Evolutionary conservation across 441 rosid genomes (phyloP).

Genomic region (Euphorbia corollata): DNA sequence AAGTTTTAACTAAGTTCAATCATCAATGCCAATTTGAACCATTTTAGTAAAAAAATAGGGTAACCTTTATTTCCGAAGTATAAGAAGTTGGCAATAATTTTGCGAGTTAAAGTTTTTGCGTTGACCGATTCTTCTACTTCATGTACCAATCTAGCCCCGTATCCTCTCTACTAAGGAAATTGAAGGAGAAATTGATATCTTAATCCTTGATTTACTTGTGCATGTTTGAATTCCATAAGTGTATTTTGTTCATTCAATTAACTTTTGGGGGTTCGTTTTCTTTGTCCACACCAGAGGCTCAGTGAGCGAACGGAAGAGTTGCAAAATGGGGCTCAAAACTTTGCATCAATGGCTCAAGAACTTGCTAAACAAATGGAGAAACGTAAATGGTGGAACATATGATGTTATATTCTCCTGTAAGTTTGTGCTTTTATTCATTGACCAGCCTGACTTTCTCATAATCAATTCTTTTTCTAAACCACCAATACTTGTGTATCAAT

Average conservation of each 20-base stretch:
- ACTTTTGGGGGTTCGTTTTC: constrained; percentile 7
- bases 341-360: constrained; percentile 68
- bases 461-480: background rate
- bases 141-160: no score
- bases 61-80: no score
- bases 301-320: constrained; percentile 66
- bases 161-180: no score
- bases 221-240: background rate
- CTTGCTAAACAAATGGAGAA: constrained; percentile 84
- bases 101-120: no score
- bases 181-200: background rate
- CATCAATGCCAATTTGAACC: no score
- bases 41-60: no score
- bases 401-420: constrained; percentile 16
- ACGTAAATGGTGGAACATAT: constrained; percentile 90
- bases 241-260: background rate
- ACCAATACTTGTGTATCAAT: background rate
- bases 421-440: constrained; percentile 3
- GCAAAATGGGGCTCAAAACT: constrained; percentile 66
- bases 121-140: no score
- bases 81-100: no score
- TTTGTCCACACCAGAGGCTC: constrained; percentile 40
- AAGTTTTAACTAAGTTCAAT: no score
- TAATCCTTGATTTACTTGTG: background rate
- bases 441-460: background rate